Percentiles rank a stretch among this genome's conserved stretches.
phyloP scores from a whole-genome alignment of 345 rosid genomes.

The Populus euphratica region DNA sequence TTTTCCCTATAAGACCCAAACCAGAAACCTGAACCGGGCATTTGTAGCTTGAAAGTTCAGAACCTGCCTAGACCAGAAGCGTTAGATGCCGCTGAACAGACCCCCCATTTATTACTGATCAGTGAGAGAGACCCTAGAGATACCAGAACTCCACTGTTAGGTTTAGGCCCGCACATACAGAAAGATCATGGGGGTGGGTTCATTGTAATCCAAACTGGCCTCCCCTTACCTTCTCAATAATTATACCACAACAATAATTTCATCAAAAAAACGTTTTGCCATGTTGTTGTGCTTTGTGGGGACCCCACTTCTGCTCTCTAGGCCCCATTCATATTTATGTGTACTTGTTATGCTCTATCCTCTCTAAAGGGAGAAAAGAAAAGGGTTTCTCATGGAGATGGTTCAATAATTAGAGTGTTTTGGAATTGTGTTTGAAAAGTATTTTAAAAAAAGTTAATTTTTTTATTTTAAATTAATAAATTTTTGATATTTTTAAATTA shows the following conservation, averaged over 20 bases:
- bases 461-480: too few relatives aligned
- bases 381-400: background rate
- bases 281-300: background rate
- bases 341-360: background rate
- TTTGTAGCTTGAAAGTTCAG: background rate
- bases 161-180: slow-evolving; percentile 7
- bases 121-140: background rate
- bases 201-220: background rate
- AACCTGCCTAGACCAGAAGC: background rate
- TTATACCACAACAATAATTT: background rate
- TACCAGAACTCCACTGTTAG: background rate
- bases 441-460: too few relatives aligned
- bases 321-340: slow-evolving; percentile 16
- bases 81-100: slow-evolving; percentile 13
- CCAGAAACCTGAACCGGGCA: background rate
- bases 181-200: slow-evolving; percentile 3
- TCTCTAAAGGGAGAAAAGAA: background rate
- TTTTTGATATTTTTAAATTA: too few relatives aligned
- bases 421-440: too few relatives aligned
- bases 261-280: background rate
- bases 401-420: background rate
- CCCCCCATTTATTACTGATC: background rate
- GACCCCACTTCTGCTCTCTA: background rate
- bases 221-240: background rate
- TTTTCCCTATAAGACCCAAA: background rate